Base-by-base conservation (phyloP, 2,329 filamentous ascomycete species). In the Penicillium sp. region DNA sequence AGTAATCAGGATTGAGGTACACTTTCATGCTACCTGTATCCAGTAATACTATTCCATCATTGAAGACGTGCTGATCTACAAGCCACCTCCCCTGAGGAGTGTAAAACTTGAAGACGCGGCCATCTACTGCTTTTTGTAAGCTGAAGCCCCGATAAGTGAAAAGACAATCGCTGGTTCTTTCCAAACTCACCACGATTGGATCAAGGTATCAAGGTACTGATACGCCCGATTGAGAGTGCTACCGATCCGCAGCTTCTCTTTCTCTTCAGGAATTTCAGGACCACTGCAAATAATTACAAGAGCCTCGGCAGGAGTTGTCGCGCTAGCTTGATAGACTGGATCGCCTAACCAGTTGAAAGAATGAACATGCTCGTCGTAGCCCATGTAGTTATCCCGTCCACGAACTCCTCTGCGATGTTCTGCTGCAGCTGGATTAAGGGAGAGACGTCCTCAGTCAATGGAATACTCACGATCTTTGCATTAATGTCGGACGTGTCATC, bases 201-300 rank as follows among this genome's bases (percentile, higher is more conserved):
- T 73, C 70, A 7, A 73, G 39, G 41, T 59, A 39, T 73, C 70
- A 7, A 73, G 39, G 41, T 59, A 66, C 1, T 9, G 22, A 1
- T 16, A 33, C 0, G 70, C 70, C 7, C 59, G 55, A 24, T 44
- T 49, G 3, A 70, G n/a, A n/a, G 69, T 52, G 0, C 60, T 51
- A 3, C 35, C 11, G 1, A 64, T 6, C 11, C 70, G 59, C 22
- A 51, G 46, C 6, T 56, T 54, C 0, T 61, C 61, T 3, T 43
- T 44, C 1, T 43, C 46, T 1, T 31, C 6, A 0, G 50, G 54
- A 2, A 55, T n/a, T 7, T 68, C 71, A 2, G 66, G 64, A 0
- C 50, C 24, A 4, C 60, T 43, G 7, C 63, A 9, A 9, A 70
- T 62, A n/a, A 66, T 63, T 1, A 66, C 61, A 3, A 72, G 61